Evolutionary conservation across 2,329 filamentous ascomycete genomes (phyloP), one percentile per base, ranked within the genome.

Genomic region (Aspergillus chevalieri): DNA sequence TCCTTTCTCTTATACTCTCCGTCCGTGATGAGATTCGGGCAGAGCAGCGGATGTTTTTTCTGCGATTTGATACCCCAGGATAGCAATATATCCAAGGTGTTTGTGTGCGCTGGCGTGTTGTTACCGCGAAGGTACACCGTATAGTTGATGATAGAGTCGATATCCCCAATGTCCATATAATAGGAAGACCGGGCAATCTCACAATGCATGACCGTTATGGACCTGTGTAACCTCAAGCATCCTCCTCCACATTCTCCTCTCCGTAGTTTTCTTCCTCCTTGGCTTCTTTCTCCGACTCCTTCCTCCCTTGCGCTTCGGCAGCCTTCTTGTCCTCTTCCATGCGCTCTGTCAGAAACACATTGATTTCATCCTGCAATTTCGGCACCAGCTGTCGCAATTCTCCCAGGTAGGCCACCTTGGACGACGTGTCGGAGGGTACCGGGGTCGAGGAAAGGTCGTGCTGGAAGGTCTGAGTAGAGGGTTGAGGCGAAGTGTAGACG

Each of bases 221-320:
- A 30, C 15, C n/a, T 19, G 36, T 6, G 36, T 39, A 39, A 19
- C 41, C 12, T 43, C 24, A 44, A 28, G n/a, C 80, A 48, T 87
- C 85, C 39, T 87, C 84, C 45, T 85, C 83, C 10, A 80, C 74
- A 21, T 84, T 80, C 66, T 95, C 89, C 68, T 95, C 90, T 44
- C 89, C 90, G 65, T 95, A 95, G 64, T 90, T 79, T 54, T 80
- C 78, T 52, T 76, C 74, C 48, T 76, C 73, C 47, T 70, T 69
- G 44, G 66, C 63, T 52, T 70, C 67, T 46, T 68, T 63, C 19
- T 66, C 66, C n/a, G 65, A 70, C 21, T 67, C 50, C 36, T 63
- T 57, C 28, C 73, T 61, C 7, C 60, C 63, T 26, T 60, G 57
- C 7, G 65, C 66, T 14, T 61, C 64, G 6, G 68, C 67, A 1